These are phyloP conservation scores for Linanthus parryae DNA, from an alignment of 148 eudicot genomes.

Conservation along the genomic window DNA sequence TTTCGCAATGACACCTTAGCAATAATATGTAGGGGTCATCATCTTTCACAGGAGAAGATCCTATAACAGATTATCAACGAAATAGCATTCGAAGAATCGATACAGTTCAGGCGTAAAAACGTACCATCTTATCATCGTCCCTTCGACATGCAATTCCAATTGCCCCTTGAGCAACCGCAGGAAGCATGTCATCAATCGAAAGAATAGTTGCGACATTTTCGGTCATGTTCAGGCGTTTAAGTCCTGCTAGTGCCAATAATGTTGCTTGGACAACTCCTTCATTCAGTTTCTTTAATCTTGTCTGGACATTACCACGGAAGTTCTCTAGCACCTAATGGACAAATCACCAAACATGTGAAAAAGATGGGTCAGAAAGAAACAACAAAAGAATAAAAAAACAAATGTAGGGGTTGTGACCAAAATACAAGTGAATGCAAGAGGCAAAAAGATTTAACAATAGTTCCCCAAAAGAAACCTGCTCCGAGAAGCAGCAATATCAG, in stretches of 20 bases:
- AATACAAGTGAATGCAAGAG: background rate
- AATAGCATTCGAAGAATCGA: background rate
- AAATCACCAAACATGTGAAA: constrained; percentile 6
- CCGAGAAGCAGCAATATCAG: background rate
- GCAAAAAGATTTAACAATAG: background rate
- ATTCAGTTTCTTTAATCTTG: constrained; percentile 69
- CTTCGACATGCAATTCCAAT: constrained; percentile 90
- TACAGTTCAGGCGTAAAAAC: constrained; percentile 4
- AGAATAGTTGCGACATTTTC: constrained; percentile 75
- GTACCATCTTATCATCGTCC: constrained; percentile 82
- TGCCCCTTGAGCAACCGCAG: constrained; percentile 98
- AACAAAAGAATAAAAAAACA: no score
- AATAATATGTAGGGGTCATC: no score
- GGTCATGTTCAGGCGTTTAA: constrained; percentile 76
- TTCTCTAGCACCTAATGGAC: constrained; percentile 73
- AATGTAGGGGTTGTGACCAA: no score
- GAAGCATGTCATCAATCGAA: constrained; percentile 92
- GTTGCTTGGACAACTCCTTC: constrained; percentile 88
- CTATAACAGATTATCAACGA: no score
- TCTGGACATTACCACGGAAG: constrained; percentile 94
- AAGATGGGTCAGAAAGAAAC: no score
- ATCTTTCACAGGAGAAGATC: no score
- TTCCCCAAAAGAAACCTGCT: background rate
- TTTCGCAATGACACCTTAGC: no score
- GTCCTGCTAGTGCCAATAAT: constrained; percentile 85